Base-by-base conservation (phyloP, 2,329 filamentous ascomycete species). In the Tricladium varicosporioides region DNA sequence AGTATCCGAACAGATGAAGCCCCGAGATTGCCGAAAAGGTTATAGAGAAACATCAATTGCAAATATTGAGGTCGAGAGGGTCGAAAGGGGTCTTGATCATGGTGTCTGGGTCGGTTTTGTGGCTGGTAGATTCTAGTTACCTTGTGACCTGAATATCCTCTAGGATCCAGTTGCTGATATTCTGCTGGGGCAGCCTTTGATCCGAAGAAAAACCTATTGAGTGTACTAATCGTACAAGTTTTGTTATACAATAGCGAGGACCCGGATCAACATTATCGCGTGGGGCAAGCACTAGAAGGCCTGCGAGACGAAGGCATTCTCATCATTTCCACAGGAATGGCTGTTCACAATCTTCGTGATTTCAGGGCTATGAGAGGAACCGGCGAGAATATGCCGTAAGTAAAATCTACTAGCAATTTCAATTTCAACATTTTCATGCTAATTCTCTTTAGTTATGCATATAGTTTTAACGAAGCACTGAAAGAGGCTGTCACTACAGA, bases 301-400 rank as follows among this genome's bases (percentile, higher is more conserved):
- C 78, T 91, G 1, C 81, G 88, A 16, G 83, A 88, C 13, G 80
- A 90, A 58, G 83, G 83, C 19, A 78, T 90, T 54, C 76, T 87
- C 52, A 84, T 91, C 59, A 83, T 91, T 52, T 81, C 81, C 19
- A 86, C 86, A 0, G 88, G 88, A n/a, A 90, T 91, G 86, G 86
- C 87, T 1, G 88, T 88, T 15, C 86, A 89, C 65, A 89, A 89
- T 65, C 74, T 88, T 44, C 76, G 80, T 1, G 84, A 88, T 64
- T 74, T 75, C 63, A 73, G 73, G 18, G 73, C 74, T 59, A 70
- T 73, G 13, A 50, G 68, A 64, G 5, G 67, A 65, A 14, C 81
- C 83, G 0, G 64, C 84, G 63, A 82, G 82, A 7, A 83, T 0
- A 65, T 86, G 65, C 82, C 83, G 5, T 89, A 88, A 66, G 75